A percentile compares a stretch with the other conserved stretches of the same genome.
phyloP scores from a whole-genome alignment of 768 basidiomycete genomes.

The Collybiopsis luxurians region DNA sequence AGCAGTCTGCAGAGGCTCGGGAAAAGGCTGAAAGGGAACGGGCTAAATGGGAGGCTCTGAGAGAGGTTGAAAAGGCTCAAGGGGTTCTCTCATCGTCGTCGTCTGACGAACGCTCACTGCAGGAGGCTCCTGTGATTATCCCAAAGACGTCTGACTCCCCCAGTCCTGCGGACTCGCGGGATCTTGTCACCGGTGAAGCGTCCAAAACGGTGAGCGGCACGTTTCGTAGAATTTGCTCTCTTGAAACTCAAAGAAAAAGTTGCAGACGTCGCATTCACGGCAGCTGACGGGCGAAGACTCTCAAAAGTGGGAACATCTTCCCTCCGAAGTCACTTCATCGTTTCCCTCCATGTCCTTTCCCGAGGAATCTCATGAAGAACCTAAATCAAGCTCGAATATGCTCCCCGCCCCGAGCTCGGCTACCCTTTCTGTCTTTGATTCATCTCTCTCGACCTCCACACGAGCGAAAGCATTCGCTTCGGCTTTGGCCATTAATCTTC shows the following conservation, averaged over 20 bases:
- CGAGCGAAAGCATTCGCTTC: conserved; percentile 68
- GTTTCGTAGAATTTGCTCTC: background rate
- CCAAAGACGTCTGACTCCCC: conserved; percentile 24
- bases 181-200: conserved; percentile 37
- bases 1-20: conserved; percentile 67
- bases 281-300: conserved; percentile 40
- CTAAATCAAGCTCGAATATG: conserved; percentile 24
- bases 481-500: conserved; percentile 78
- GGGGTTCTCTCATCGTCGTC: conserved; percentile 16
- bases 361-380: conserved; percentile 49
- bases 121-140: conserved; percentile 7
- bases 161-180: conserved; percentile 37
- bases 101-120: too few relatives aligned
- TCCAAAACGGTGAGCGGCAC: conserved; percentile 25
- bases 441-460: conserved; percentile 60
- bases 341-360: conserved; percentile 82
- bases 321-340: conserved; percentile 57
- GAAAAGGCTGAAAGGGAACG: conserved; percentile 75
- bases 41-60: conserved; percentile 65
- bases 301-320: conserved; percentile 75
- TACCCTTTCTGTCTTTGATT: conserved; percentile 71
- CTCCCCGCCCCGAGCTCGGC: conserved; percentile 39
- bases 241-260: conserved; percentile 8
- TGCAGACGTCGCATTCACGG: conserved; percentile 26
- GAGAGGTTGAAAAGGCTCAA: conserved; percentile 50